Base-by-base conservation (phyloP, 225 moss, liverwort and hornwort genomes). In the Pleurozium schreberi region DNA sequence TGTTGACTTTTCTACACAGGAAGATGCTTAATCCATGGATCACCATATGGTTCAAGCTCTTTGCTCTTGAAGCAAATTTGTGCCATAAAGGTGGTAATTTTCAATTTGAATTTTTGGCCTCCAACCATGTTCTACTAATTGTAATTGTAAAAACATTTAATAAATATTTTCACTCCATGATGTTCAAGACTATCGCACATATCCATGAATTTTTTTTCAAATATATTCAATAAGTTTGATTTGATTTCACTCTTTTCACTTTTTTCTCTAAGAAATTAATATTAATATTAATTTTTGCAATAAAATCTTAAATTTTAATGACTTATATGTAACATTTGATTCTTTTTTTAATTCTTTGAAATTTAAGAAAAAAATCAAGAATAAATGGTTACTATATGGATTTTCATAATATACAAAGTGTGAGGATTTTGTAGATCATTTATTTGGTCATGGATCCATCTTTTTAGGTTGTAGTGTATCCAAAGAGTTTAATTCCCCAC, bases 401-500 rank as follows among this genome's bases (percentile, higher is more conserved):
- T n/a, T n/a, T n/a, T n/a, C n/a, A n/a, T n/a, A 73, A 30, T 1
- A 30, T 45, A 73, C 3, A 17, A 2, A 10, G 6, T 73, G 3
- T 16, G 30, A 30, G 3, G 3, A 28, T 43, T 45, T 28, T 73
- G 10, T 0, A 17, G 0, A 45, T 73, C 10, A 30, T 73, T 45
- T 43, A 5, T 28, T 71, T 15, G 9, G 17, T 71, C 2, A 9
- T 10, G 10, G 10, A 2, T 4, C 0, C 1, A 0, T 17, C 18
- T 5, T 15, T 43, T 10, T 15, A 27, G 9, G 0, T 40, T 13
- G 4, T 12, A 69, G 69, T 23, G 2, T 21, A 67, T 12, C 1
- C 0, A 5, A 13, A 36, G 19, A 3, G 6, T 3, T 66, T 19
- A 13, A 40, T 0, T 14, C 1, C 40, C 23, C 2, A n/a, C 12